Conservation (phyloP, 2,329 filamentous ascomycete species). For the Cercospora sojina region DNA sequence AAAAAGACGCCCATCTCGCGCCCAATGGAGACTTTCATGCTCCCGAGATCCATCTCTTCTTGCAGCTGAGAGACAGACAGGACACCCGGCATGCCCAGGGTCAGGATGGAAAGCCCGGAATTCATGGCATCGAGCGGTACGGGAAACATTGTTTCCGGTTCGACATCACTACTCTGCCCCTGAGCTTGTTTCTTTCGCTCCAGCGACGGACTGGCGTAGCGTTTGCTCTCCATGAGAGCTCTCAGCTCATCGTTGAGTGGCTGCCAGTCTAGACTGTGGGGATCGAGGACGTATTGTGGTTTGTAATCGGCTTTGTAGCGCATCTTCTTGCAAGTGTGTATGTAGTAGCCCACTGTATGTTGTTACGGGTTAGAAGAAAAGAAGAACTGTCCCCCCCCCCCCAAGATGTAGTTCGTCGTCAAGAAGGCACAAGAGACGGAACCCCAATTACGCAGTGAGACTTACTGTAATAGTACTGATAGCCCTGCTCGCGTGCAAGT, state of each 20-base stretch:
- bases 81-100: conserved; percentile 66
- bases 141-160: conserved; percentile 20
- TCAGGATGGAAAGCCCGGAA: conserved; percentile 55
- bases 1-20: conserved; percentile 1
- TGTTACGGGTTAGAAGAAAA: conserved; percentile 36
- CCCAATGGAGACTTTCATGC: conserved; percentile 56
- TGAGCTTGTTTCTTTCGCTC: conserved; percentile 32
- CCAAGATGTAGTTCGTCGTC: too few relatives aligned
- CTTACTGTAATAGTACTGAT: conserved; percentile 67
- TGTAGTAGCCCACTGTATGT: conserved; percentile 59
- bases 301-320: conserved; percentile 77
- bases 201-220: conserved; percentile 52
- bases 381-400: too few relatives aligned
- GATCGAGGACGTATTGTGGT: conserved; percentile 72
- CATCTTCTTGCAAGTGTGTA: conserved; percentile 80
- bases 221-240: conserved; percentile 52
- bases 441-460: not conserved
- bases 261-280: conserved; percentile 44
- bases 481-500: conserved; percentile 66
- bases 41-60: conserved; percentile 56
- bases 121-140: conserved; percentile 33
- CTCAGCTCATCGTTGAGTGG: conserved; percentile 36
- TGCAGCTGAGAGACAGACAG: conserved; percentile 56
- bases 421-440: not conserved
- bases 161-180: not conserved